These are phyloP conservation scores for Plantago major DNA, from an alignment of 257 asterid species.

Conservation along the genomic window DNA sequence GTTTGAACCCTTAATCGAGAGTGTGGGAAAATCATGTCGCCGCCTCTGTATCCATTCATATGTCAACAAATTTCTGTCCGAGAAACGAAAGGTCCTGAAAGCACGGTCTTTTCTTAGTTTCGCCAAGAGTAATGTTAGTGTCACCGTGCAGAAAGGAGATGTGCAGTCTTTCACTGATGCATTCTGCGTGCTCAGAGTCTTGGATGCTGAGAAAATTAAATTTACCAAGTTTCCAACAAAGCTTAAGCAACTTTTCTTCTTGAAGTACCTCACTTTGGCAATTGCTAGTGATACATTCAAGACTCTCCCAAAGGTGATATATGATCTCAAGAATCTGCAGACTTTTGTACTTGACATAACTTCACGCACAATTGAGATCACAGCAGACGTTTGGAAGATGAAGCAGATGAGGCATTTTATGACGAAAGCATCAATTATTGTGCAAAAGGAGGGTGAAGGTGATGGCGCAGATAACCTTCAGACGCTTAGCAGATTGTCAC, in stretches of 20 bases:
- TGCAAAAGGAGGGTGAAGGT: neutral
- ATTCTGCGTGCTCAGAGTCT: slow-evolving; percentile 3
- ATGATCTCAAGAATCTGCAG: slow-evolving; percentile 8
- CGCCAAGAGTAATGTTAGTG: no score
- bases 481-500: slow-evolving; percentile 5
- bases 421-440: slow-evolving; percentile 1
- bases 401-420: slow-evolving; percentile 9
- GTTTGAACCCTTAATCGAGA: neutral
- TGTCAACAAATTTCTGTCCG: neutral
- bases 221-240: neutral
- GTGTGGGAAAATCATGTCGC: neutral
- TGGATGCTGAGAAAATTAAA: slow-evolving; percentile 5
- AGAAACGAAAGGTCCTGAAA: neutral
- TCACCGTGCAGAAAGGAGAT: slow-evolving; percentile 1
- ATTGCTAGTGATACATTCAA: neutral
- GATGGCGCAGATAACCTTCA: slow-evolving; percentile 10
- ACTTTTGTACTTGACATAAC: neutral
- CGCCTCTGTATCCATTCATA: slow-evolving; percentile 5
- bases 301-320: neutral
- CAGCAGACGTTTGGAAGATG: neutral
- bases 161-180: slow-evolving; percentile 1
- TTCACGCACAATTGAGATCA: neutral
- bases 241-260: neutral
- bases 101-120: neutral
- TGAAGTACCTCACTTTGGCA: slow-evolving; percentile 9